Base-by-base conservation (phyloP, 2,329 filamentous ascomycete species). In the Xenoacremonium recifei region DNA sequence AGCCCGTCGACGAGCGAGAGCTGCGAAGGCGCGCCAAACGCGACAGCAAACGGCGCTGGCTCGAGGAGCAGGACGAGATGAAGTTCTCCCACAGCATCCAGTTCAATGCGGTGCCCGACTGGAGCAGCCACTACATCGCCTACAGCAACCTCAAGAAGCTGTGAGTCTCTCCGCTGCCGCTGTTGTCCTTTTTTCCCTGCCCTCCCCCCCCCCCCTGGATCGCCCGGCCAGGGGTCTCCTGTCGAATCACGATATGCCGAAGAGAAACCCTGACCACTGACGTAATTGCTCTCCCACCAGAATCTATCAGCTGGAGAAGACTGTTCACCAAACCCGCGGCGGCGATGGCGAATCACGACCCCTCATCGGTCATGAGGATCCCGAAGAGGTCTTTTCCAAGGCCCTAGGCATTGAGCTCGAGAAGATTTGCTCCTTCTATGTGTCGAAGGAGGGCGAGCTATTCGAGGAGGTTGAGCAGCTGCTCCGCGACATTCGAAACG, bases 71-170 rank as follows among this genome's bases (percentile, higher is more conserved):
- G 53, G 84, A 87, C 82, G 88, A 89, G 63, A 99, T 99, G 93
- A 97, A 97, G 84, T 99, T 99, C 77, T 97, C 92, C 15, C 93
- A 99, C 67, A 97, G 92, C 70, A 85, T 99, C 58, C 93, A 99
- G 75, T 99, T 99, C 73, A 99, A 99, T 73, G 91, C 93, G 50
- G 93, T 99, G 57, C 93, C 93, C n/a, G 93, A 99, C 70, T 99
- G 93, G 93, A 96, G 89, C 73, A 91, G 85, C 59, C 84, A 97
- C 68, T 99, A 99, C 69, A 95, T 99, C 62, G 88, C 91, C 47
- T 99, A 99, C 70, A 96, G 91, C 72, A 97, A 96, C 62, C 79
- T 99, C 57, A 99, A 99, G 77, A 99, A 99, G 75, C 79, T 96
- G 89, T 95, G 67, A 61, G 87, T 76, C 40, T 32, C n/a, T n/a